phyloP scores from a whole-genome alignment of 2,329 filamentous ascomycete species.

The Aspergillus cejpii region DNA sequence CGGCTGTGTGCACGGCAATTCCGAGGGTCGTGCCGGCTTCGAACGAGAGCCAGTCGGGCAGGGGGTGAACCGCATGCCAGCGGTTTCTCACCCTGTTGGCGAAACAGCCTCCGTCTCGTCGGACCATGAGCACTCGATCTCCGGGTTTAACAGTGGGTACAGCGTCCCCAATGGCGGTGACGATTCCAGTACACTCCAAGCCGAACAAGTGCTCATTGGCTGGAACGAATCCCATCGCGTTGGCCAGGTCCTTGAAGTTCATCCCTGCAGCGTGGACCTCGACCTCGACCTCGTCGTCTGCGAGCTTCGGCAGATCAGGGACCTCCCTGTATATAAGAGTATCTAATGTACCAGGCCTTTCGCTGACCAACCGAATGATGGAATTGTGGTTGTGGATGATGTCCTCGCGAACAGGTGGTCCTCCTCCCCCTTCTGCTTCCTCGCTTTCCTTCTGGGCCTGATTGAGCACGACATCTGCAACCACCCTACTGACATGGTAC shows the following conservation, averaged over 20 bases:
- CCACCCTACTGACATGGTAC: slow-evolving; percentile 8
- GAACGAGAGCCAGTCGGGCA: slow-evolving; percentile 25
- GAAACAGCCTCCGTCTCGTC: slow-evolving; percentile 2
- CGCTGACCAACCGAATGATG: slow-evolving; percentile 2
- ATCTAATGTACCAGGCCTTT: slow-evolving; percentile 9
- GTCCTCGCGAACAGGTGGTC: background rate
- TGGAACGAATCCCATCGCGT: slow-evolving; percentile 17
- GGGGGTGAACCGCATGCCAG: slow-evolving; percentile 10
- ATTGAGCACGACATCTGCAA: slow-evolving; percentile 3
- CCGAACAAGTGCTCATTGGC: slow-evolving; percentile 34
- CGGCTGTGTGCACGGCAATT: slow-evolving; percentile 18
- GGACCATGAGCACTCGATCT: slow-evolving; percentile 26
- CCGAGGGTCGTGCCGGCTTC: slow-evolving; percentile 25
- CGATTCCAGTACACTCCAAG: slow-evolving; percentile 40
- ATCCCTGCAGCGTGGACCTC: slow-evolving; percentile 17
- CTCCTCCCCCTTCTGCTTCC: background rate
- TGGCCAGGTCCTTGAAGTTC: slow-evolving; percentile 16
- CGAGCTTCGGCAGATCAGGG: background rate
- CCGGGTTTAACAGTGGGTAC: slow-evolving; percentile 33
- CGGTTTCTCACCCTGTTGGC: slow-evolving; percentile 7
- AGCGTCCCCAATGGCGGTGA: slow-evolving; percentile 28
- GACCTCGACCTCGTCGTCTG: slow-evolving; percentile 19
- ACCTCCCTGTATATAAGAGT: slow-evolving; percentile 5
- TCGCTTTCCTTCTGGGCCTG: background rate
- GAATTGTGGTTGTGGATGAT: background rate